Percentiles rank a stretch among this genome's conserved stretches.
Evolutionary conservation across 345 rosid genomes (phyloP).

Genomic region (Lumnitzera racemosa): DNA sequence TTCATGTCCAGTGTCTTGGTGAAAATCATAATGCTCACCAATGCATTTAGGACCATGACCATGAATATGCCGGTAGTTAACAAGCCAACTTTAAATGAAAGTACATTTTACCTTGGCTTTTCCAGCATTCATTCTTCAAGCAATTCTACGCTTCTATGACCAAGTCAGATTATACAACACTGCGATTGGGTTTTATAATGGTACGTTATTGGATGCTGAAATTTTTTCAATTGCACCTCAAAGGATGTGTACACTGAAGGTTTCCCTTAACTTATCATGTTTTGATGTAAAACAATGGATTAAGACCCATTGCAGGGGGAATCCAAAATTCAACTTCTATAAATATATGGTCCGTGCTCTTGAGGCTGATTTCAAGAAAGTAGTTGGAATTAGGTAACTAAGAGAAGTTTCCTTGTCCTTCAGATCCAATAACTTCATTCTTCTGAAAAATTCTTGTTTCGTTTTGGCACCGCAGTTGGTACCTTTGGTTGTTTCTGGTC

Average conservation of each 20-base stretch:
- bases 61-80: no score
- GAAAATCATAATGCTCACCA: no score
- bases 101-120: not conserved
- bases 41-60: no score
- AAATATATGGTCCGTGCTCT: constrained; percentile 78
- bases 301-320: constrained; percentile 73
- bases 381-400: constrained; percentile 78
- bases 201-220: constrained; percentile 20
- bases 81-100: no score
- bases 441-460: no score
- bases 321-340: constrained; percentile 76
- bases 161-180: constrained; percentile 63
- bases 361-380: constrained; percentile 91
- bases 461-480: constrained; percentile 52
- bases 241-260: not conserved
- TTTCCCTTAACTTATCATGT: not conserved
- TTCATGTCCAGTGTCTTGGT: no score
- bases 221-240: not conserved
- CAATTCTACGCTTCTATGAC: constrained; percentile 78
- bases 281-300: not conserved
- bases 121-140: constrained; percentile 79
- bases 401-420: not conserved
- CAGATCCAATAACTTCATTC: no score
- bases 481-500: constrained; percentile 79
- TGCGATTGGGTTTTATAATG: constrained; percentile 77